phyloP scores from a whole-genome alignment of 257 asterid species.

The Ajuga chamaepitys region DNA sequence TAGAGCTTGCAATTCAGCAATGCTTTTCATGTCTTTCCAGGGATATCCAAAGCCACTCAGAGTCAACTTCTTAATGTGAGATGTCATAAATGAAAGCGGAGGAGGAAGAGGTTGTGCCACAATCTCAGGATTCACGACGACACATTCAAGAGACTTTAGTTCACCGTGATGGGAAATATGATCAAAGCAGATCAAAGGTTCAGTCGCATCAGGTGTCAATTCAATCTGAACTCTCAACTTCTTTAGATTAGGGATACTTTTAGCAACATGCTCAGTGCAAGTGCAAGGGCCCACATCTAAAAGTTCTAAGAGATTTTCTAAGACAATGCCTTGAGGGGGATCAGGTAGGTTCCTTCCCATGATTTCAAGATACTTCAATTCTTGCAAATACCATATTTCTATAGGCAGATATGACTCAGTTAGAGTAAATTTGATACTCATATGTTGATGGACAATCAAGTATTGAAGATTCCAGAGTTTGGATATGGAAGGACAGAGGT shows the following conservation, averaged over 20 bases:
- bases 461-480: neutral
- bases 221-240: neutral
- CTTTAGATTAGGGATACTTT: neutral
- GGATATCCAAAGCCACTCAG: conserved; percentile 9
- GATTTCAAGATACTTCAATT: neutral
- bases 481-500: conserved; percentile 2
- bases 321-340: neutral
- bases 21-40: neutral
- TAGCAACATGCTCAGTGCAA: neutral
- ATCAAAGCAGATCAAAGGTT: neutral
- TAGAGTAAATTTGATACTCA: neutral
- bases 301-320: neutral
- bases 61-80: neutral
- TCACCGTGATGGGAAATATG: neutral
- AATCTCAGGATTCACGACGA: neutral
- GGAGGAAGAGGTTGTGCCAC: neutral
- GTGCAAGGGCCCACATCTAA: neutral
- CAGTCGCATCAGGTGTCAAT: neutral
- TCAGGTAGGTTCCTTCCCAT: neutral
- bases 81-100: neutral
- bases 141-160: conserved; percentile 5
- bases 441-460: neutral
- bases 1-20: neutral
- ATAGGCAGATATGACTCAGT: neutral
- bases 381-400: conserved; percentile 1